A percentile compares a stretch with the other conserved stretches of the same genome.
These are phyloP conservation scores for Microdochium nivale DNA, from an alignment of 2,329 filamentous ascomycete species.

Conservation along the genomic window DNA sequence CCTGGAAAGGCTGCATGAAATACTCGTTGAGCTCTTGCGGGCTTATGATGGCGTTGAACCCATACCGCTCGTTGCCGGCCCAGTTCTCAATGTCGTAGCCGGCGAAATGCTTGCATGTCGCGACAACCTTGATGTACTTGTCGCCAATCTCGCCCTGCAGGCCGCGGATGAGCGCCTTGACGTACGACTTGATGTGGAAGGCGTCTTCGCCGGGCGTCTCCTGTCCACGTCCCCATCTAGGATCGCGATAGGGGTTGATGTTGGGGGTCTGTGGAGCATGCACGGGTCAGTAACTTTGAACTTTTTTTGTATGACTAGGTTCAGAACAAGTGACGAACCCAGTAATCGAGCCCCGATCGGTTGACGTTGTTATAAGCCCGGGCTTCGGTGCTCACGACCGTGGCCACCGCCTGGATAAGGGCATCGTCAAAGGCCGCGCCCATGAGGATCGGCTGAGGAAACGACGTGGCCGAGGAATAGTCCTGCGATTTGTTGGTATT, in stretches of 20 bases:
- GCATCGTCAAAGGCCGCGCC: conserved; percentile 20
- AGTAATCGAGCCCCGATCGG: conserved; percentile 15
- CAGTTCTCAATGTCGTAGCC: conserved; percentile 47
- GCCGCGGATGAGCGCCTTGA: conserved; percentile 41
- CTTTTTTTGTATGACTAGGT: neutral
- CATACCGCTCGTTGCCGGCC: conserved; percentile 31
- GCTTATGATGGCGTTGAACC: conserved; percentile 46
- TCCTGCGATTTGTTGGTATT: conserved; percentile 8
- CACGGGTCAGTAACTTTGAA: neutral
- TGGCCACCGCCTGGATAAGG: conserved; percentile 18
- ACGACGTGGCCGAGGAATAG: conserved; percentile 21
- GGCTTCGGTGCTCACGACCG: conserved; percentile 19
- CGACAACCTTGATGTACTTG: conserved; percentile 29
- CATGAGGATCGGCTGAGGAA: conserved; percentile 20
- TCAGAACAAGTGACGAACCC: neutral
- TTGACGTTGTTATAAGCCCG: conserved; percentile 21
- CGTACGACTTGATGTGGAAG: conserved; percentile 38
- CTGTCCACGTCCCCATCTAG: conserved; percentile 15
- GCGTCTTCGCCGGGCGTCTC: conserved; percentile 19
- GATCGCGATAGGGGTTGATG: conserved; percentile 14
- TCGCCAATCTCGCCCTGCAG: conserved; percentile 31
- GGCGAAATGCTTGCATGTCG: conserved; percentile 51
- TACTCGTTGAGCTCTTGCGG: conserved; percentile 59
- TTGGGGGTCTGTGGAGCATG: conserved; percentile 10
- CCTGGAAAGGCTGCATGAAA: conserved; percentile 57